Base-by-base conservation (phyloP, 352 stramenopile genomes). In the Phytophthora nicotianae region DNA sequence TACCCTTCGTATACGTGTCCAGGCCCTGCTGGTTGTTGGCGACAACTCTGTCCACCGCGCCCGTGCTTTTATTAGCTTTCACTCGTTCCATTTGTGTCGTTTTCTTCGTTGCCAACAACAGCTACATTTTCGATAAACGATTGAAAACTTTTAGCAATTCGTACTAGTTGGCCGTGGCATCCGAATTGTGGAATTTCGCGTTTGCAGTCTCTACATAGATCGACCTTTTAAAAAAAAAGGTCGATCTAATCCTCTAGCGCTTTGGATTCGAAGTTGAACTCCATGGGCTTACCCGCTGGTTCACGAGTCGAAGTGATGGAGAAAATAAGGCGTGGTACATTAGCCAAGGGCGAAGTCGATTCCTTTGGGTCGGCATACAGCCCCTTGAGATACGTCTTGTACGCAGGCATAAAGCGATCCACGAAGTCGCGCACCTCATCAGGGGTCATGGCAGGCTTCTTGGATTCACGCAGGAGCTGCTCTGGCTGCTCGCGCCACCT, bases 401-500 rank as follows among this genome's bases (percentile, higher is more conserved):
- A 96, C 21, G 81, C 72, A 11, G 88, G 86, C 83, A 96, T 92
- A 64, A 91, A 96, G 60, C 88, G 85, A 55, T 95, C 83, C 40
- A 96, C 82, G 68, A 96, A 96, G 70, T 93, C 85, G 27, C 76
- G 75, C 42, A 96, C 83, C 62, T 94, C 68, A 29, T 75, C 71
- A 11, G 72, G 41, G 3, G 79, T 86, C 53, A 95, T 75, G 14
- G 81, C 83, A 41, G 83, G 76, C 41, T 89, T 91, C 29, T 69
- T 76, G 4, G 80, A 72, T 20, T 68, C 62, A 7, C 87, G 77
- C 48, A 96, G 58, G 7, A 90, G 68, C 52, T 73, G 68, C 65
- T 96, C 88, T 24, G 80, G 84, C 62, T 96, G 73, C 55, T 94
- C 85, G 14, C 88, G 78, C 88, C 88, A 96, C 56, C 84, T 92